These are phyloP conservation scores for Beta vulgaris DNA, from an alignment of 148 eudicot genomes.

Conservation along the genomic window DNA sequence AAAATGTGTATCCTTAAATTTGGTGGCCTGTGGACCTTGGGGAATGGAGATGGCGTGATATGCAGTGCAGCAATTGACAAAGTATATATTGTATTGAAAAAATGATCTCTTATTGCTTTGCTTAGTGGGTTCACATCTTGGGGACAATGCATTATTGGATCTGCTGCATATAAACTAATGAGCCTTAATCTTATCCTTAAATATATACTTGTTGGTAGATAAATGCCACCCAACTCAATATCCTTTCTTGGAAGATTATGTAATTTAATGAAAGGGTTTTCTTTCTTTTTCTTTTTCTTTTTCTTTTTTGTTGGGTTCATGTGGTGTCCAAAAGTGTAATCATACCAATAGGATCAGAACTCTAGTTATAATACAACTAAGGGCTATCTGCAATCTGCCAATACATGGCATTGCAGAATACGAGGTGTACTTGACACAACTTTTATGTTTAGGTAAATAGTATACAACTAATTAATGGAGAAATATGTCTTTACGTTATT, in stretches of 20 bases:
- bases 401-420: too few species aligned
- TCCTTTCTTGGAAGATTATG: not conserved
- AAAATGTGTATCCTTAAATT: too few species aligned
- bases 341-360: not conserved
- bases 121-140: conserved; percentile 11
- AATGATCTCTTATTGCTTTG: conserved; percentile 3
- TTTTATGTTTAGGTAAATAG: too few species aligned
- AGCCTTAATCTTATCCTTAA: conserved; percentile 18
- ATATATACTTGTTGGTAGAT: not conserved
- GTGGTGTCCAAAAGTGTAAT: not conserved
- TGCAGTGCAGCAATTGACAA: conserved; percentile 10
- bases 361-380: too few species aligned
- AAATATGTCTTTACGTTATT: too few species aligned
- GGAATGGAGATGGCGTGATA: conserved; percentile 4
- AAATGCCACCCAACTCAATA: conserved; percentile 20
- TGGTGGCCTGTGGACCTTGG: conserved; percentile 14
- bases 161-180: not conserved
- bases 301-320: not conserved
- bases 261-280: too few species aligned
- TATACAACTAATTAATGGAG: too few species aligned
- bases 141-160: conserved; percentile 24
- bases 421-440: too few species aligned
- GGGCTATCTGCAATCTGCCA: too few species aligned
- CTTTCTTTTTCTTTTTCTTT: too few species aligned
- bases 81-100: not conserved